Conservation (phyloP, 176 grass and related monocot genomes). For the Calamus simplicifolius region DNA sequence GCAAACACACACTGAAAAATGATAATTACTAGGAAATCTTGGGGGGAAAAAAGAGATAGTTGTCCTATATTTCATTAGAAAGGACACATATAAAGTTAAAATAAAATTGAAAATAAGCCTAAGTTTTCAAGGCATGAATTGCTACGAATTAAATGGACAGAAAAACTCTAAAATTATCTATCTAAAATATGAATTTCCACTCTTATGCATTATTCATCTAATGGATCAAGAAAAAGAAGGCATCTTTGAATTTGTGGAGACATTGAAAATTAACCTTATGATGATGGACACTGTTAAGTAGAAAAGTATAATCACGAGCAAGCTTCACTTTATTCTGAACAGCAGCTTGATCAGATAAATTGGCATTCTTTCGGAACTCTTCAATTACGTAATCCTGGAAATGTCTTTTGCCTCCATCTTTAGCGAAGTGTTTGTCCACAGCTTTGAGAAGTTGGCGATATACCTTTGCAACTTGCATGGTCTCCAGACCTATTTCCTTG, state of each 20-base stretch:
- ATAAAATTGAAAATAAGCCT: too few relatives aligned
- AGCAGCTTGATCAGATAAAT: slow-evolving; percentile 25
- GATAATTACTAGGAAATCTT: too few relatives aligned
- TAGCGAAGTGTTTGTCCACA: slow-evolving; percentile 44
- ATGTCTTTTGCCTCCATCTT: slow-evolving; percentile 31
- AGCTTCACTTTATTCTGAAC: slow-evolving; percentile 32
- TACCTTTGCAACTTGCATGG: slow-evolving; percentile 18
- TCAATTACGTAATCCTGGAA: slow-evolving; percentile 46
- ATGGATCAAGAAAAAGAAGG: not conserved
- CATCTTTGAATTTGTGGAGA: not conserved
- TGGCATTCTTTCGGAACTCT: slow-evolving; percentile 39
- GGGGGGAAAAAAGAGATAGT: too few relatives aligned
- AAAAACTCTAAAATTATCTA: too few relatives aligned
- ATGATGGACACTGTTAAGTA: slow-evolving; percentile 50
- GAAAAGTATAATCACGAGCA: slow-evolving; percentile 45
- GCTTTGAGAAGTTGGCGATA: slow-evolving; percentile 55
- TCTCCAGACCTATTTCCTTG: slow-evolving; percentile 12
- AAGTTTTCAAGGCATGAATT: too few relatives aligned
- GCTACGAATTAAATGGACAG: too few relatives aligned
- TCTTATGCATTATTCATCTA: too few relatives aligned
- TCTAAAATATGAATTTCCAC: too few relatives aligned
- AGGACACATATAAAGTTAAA: too few relatives aligned
- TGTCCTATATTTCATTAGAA: too few relatives aligned
- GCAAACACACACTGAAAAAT: too few relatives aligned
- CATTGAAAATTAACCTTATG: slow-evolving; percentile 36